Evolutionary conservation across 345 rosid genomes (phyloP), one percentile per base, ranked within the genome.

Genomic region (Sonneratia caseolaris): DNA sequence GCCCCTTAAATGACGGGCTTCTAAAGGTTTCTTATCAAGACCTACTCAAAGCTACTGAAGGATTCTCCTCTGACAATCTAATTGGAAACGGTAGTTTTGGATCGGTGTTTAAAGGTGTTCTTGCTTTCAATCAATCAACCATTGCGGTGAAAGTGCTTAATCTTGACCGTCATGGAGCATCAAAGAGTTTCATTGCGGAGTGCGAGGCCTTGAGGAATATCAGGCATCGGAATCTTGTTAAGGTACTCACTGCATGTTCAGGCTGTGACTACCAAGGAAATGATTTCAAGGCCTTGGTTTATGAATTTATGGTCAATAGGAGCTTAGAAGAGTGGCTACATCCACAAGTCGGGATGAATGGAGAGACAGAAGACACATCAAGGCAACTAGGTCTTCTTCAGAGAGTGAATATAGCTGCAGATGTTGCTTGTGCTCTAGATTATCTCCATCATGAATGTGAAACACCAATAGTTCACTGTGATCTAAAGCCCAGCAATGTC

Each of bases 381-480:
- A 38, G 70, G 9, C 22, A 43, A 13, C 55, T 37, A 12, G 37
- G 62, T n/a, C 45, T 70, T 70, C 12, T 37, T 5, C 79, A 76
- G 51, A 78, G 80, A 61, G 64, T 81, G 11, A 67, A 78, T 59
- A 75, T 85, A 35, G 79, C 79, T 0, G 76, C 82, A 6, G 84
- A 86, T 71, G 76, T 79, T 18, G 86, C 76, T 0, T 71, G 72
- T 2, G 84, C 80, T 7, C 55, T 86, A 16, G 82, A 81, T 37
- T 85, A 81, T 75, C 77, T 86, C 38, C 89, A 82, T 49, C 72
- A 61, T 40, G 64, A 76, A 5, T 78, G 84, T 43, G 71, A 68
- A 12, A 66, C 69, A 0, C 76, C 82, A 0, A 27, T 79, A 3
- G 80, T 75, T 3, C 89, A 86, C 69, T 83, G 87, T 66, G 73